Percentiles rank a stretch among this genome's conserved stretches.
phyloP scores from a whole-genome alignment of 2,329 filamentous ascomycete species.

The Pestalotiopsis sp. region DNA sequence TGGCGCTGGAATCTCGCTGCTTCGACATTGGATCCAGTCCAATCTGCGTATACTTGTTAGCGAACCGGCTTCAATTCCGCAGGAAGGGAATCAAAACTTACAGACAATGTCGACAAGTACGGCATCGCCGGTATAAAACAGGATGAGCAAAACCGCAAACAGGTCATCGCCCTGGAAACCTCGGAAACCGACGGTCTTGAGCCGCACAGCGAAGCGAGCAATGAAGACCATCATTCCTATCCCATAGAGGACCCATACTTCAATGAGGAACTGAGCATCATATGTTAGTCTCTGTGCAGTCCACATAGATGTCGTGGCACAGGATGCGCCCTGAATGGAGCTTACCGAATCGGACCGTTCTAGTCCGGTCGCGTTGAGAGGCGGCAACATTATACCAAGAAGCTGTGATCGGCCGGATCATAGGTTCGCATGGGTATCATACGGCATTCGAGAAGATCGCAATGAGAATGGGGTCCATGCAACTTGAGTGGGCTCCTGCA shows the following conservation, averaged over 20 bases:
- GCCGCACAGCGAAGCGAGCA: constrained; percentile 35
- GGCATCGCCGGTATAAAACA: constrained; percentile 36
- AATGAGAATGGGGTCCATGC: not conserved
- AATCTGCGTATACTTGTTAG: not conserved
- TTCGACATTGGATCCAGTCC: constrained; percentile 1
- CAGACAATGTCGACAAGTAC: not conserved
- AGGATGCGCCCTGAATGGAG: not conserved
- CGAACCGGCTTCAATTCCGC: not conserved
- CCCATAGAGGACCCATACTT: constrained; percentile 34
- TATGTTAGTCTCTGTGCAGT: not conserved
- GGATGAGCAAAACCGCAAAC: constrained; percentile 34
- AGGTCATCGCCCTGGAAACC: constrained; percentile 42
- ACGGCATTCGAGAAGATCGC: not conserved
- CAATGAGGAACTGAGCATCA: constrained; percentile 27
- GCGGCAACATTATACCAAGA: not conserved
- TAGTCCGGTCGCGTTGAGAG: not conserved
- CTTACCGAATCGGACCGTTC: constrained; percentile 1
- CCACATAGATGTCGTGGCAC: not conserved
- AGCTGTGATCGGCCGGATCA: not conserved
- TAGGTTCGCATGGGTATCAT: not conserved
- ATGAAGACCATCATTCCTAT: constrained; percentile 35
- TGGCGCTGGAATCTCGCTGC: not conserved
- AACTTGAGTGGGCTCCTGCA: not conserved
- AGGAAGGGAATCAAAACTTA: not conserved
- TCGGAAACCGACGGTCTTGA: constrained; percentile 39